Evolutionary conservation across 75 land plant species (phyloP).

Genomic region (Sequoiadendron giganteum): DNA sequence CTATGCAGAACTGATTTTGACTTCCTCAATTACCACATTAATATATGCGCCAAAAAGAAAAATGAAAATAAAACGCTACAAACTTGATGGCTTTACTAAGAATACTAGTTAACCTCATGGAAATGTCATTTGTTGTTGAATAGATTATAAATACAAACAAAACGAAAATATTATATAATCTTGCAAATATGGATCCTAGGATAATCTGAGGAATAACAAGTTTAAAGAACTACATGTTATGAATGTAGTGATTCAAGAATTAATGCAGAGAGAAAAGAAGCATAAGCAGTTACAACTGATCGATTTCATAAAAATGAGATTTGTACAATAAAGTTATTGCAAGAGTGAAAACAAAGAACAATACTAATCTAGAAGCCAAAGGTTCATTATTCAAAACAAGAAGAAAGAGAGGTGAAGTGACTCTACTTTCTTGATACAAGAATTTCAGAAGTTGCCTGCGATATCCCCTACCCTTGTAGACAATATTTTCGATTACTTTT

Average conservation of each 20-base stretch:
- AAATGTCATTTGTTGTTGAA: not conserved
- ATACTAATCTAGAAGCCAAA: not conserved
- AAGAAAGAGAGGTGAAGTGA: not conserved
- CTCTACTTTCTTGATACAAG: not conserved
- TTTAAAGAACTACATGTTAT: not conserved
- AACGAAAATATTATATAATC: not conserved
- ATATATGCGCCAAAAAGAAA: not conserved
- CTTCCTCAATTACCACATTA: not conserved
- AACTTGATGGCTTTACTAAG: not conserved
- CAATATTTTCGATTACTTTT: no score
- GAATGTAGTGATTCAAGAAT: not conserved
- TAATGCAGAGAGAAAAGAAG: no score
- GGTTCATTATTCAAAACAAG: not conserved
- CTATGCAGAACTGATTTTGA: not conserved
- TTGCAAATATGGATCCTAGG: not conserved
- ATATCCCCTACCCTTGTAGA: no score
- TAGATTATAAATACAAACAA: not conserved
- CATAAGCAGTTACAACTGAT: not conserved
- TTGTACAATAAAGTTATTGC: not conserved
- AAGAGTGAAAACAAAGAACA: not conserved
- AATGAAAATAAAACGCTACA: not conserved
- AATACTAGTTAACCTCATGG: not conserved
- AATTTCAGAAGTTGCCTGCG: not conserved
- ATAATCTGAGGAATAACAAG: no score
- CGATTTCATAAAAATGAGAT: not conserved